Evolutionary conservation across 2,329 filamentous ascomycete species (phyloP), one percentile per base, ranked within the genome.

Genomic region (Trichoderma harzianum): DNA sequence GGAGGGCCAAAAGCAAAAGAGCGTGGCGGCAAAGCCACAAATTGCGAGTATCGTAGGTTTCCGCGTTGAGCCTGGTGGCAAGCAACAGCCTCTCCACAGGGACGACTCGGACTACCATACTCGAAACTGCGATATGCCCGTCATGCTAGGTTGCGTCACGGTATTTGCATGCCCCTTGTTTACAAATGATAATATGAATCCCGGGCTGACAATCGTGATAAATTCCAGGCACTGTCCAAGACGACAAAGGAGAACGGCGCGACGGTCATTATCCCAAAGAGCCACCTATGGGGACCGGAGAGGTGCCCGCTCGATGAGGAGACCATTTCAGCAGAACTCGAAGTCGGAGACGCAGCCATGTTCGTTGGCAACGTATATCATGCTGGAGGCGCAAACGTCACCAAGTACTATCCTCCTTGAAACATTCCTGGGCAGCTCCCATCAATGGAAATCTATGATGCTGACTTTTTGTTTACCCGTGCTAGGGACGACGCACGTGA

Each of bases 181-280:
- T 34, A 32, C n/a, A 7, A 36, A 43, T 16, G 26, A n/a, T 7
- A 12, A 18, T 3, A n/a, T 3, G 39, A 34, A 28, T 16, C 8
- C 12, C 18, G 11, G 14, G 26, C 66, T 69, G 36, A 69, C 24
- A 26, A 61, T n/a, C 10, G n/a, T 26, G 24, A 16, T 11, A 21
- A 32, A 53, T n/a, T 14, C 3, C 6, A 77, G 76, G 81, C 82
- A 1, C 73, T 81, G 69, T 82, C 80, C 5, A 83, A 79, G 75
- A 83, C 81, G 1, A 83, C 81, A 1, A 78, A 77, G 21, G 80
- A 82, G 51, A 84, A 84, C 58, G 82, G 83, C 1, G 82, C 82
- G 1, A 84, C 82, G 0, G 75, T 82, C n/a, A 80, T 79, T 2
- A 83, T 84, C 51, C 82, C 82, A 0, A 78, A 79, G 7, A 82